Base-by-base conservation (phyloP, 805 yeast species). In the Kluyveromyces aestuarii region DNA sequence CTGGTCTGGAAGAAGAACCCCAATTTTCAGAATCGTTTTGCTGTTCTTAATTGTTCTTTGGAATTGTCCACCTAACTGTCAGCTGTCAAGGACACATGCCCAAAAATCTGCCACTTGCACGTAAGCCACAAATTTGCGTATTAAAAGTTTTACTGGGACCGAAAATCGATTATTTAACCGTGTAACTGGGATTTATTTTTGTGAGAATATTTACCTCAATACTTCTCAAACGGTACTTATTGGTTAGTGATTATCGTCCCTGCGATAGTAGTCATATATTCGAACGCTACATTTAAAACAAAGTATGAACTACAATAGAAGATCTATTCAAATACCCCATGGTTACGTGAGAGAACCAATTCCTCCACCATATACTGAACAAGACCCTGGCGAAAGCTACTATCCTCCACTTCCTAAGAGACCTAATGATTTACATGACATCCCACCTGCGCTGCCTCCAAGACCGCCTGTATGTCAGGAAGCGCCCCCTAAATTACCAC, bases 321-420 rank as follows among this genome's bases (percentile, higher is more conserved):
- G 67, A 8, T 58, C 58, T 18, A 59, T 61, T 60, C 66, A 67
- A 2, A 18, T 61, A 17, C 70, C 69, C 10, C 50, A 25, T 16
- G 46, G 37, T 11, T 18, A 33, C 17, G 27, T 14, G 2, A 35
- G 48, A 33, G 36, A 19, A 16, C 40, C 50, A 18, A 16, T 39
- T 27, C 45, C 51, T 27, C 44, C 41, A 19, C 40, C 48, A 13
- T 48, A 40, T 39, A 30, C 33, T 10, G 40, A 33, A 19, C 21
- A 10, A 44, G 35, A 41, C 33, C 50, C 50, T 46, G 40, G 21
- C 47, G 54, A 9, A 41, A 48, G 10, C 36, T 48, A 27, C 52
- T 50, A 52, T 48, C 58, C 50, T 47, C 54, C 48, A 33, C n/a
- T 37, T 27, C 48, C 50, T 27, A 27, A 36, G 25, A 39, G 48